Percentiles rank a stretch among this genome's conserved stretches.
Conservation (phyloP, 2,329 filamentous ascomycete species). For the Plectosphaerella plurivora region DNA sequence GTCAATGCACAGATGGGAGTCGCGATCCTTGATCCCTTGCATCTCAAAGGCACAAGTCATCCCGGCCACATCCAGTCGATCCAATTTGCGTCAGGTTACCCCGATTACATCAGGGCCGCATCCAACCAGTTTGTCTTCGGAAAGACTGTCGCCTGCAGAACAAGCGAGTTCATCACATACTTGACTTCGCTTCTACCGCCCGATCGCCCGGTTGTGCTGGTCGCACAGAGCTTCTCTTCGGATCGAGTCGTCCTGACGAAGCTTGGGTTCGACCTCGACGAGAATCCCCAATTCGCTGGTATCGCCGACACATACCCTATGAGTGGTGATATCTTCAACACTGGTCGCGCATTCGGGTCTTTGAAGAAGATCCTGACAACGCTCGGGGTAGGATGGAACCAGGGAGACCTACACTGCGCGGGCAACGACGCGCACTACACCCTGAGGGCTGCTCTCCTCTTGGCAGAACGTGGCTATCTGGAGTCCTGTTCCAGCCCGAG, state of each 20-base stretch:
- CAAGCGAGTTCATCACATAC: background rate
- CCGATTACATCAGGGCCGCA: background rate
- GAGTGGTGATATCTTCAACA: background rate
- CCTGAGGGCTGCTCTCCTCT: conserved; percentile 55
- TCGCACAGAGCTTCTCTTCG: background rate
- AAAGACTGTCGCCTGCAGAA: background rate
- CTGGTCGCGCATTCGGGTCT: background rate
- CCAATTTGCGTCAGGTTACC: background rate
- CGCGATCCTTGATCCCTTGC: background rate
- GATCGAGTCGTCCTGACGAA: background rate
- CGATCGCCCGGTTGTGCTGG: background rate
- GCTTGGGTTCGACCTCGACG: background rate
- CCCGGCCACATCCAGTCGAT: background rate
- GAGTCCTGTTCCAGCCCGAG: background rate
- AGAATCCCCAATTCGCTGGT: background rate
- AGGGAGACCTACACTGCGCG: conserved; percentile 68
- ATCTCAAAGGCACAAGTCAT: background rate
- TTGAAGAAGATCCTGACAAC: background rate
- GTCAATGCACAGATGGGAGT: background rate
- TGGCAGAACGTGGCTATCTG: background rate
- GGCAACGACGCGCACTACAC: conserved; percentile 84
- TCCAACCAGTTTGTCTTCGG: background rate
- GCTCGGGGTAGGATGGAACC: background rate
- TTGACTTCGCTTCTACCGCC: background rate
- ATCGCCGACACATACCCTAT: conserved; percentile 1